Base-by-base conservation (phyloP, 2,329 filamentous ascomycete genomes). In the Stemphylium vesicarium region DNA sequence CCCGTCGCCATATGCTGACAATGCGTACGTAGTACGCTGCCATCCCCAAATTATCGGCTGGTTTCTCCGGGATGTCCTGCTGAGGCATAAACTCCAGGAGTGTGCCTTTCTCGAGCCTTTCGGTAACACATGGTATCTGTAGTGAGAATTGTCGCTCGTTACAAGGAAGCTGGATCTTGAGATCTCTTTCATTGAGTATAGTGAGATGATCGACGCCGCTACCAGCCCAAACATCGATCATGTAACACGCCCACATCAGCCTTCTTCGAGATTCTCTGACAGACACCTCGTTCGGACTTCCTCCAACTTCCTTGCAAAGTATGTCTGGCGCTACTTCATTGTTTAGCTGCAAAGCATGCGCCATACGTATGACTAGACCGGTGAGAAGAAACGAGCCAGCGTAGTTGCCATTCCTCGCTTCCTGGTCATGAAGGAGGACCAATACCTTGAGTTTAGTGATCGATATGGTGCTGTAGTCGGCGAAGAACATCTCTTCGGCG, bases 181-280 rank as follows among this genome's bases (percentile, higher is more conserved):
- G 63, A 32, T 72, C 70, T 41, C 62, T 66, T 53, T 72, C 68
- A 50, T 67, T 72, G 42, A 72, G 35, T 11, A 72, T 71, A 16
- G 70, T 72, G 31, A 72, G 57, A 40, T 70, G 70, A 44, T 72
- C 70, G 10, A 72, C 68, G 9, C 70, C 70, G 50, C 70, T 71
- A 10, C 70, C 70, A 33, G 70, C 70, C 70, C 70, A 72, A 9
- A 72, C 69, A 52, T 72, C 70, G 35, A 72, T 66, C 68, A 72
- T 70, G 47, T 71, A 72, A 43, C 70, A 72, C 9, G 70, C 68
- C 70, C 70, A 72, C 70, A 72, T 72, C 9, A 72, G 43, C n/a
- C 70, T 55, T 48, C 70, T 60, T n/a, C 65, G 58, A 16, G 66
- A 70, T 33, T 72, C 70, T 53, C 63, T 55, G 24, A 68, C 59